Evolutionary conservation across 2,329 filamentous ascomycete species (phyloP), one percentile per base, ranked within the genome.

Genomic region (Alternaria alternata): DNA sequence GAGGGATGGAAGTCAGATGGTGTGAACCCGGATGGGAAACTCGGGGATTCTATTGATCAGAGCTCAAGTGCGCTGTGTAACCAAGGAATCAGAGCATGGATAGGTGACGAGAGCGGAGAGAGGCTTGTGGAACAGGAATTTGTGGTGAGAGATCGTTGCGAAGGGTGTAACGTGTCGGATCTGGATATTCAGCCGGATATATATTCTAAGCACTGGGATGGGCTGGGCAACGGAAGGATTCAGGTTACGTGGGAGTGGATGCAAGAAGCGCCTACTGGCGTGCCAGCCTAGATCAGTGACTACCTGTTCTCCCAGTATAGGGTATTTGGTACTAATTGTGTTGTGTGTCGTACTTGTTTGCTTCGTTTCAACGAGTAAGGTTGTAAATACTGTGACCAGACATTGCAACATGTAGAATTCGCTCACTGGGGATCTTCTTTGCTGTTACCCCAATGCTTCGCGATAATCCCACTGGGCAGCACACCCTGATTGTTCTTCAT

Each of bases 401-500:
- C 3, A 36, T 14, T 6, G 14, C 32, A 36, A 14, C 32, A 36
- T 38, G 34, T 38, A 7, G 34, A 5, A 38, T 38, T 5, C 16
- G 34, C 6, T 38, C 14, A n/a, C 16, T 38, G 7, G 16, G 7
- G 6, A 38, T 8, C 3, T 18, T 38, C 34, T 38, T 7, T 3
- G 7, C 20, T 24, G 12, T 16, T 24, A 24, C 39, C 22, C 66
- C 66, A 67, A 24, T 61, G 30, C 38, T 32, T 57, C 6, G 16
- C 20, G n/a, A 63, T 28, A 16, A 64, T 57, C 18, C 63, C 51
- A 11, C 28, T n/a, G 2, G 69, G 69, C 44, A 72, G 43, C 1
- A 64, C 62, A 1, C 32, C 42, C 3, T 6, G 14, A 7, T 42
- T 56, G n/a, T 38, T 54, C 47, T 62, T 69, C 24, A 34, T 51